These are phyloP conservation scores for Cantharellus cinnabarinus DNA, from an alignment of 768 basidiomycete genomes.

Conservation along the genomic window DNA sequence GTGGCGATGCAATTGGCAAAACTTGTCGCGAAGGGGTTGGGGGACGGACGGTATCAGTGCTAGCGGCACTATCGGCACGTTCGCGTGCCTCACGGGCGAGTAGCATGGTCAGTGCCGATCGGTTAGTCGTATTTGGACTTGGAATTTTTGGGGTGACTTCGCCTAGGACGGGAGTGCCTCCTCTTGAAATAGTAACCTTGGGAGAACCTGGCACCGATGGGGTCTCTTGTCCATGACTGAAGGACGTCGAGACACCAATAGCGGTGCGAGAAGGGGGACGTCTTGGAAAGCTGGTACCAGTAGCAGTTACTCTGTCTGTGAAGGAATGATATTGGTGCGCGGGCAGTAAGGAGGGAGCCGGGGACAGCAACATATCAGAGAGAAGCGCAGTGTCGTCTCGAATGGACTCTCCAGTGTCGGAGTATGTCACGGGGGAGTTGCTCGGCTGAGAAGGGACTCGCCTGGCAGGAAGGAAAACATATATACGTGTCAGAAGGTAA, in stretches of 20 bases:
- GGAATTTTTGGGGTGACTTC: background rate
- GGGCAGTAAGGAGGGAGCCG: slow-evolving; percentile 11
- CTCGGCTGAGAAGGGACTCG: background rate
- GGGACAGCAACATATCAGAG: slow-evolving; percentile 24
- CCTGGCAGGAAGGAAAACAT: background rate
- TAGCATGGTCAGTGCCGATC: background rate
- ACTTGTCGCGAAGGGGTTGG: background rate
- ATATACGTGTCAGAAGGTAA: too few relatives aligned
- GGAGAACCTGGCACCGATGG: too few relatives aligned
- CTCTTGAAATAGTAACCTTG: too few relatives aligned
- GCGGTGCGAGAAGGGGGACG: slow-evolving; percentile 2
- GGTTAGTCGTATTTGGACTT: slow-evolving; percentile 7
- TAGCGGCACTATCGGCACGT: background rate
- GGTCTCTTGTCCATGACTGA: too few relatives aligned
- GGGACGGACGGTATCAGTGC: background rate
- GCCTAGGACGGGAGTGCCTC: background rate
- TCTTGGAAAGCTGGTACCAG: background rate
- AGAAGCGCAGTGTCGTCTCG: slow-evolving; percentile 46
- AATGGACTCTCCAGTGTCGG: slow-evolving; percentile 43
- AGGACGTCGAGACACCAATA: background rate
- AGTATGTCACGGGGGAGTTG: slow-evolving; percentile 7
- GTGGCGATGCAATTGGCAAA: background rate
- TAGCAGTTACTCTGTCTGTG: slow-evolving; percentile 4
- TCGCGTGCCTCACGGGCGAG: background rate
- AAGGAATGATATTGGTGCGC: slow-evolving; percentile 1